phyloP scores from a whole-genome alignment of 75 land plant species.

The Chamaecyparis obtusa region DNA sequence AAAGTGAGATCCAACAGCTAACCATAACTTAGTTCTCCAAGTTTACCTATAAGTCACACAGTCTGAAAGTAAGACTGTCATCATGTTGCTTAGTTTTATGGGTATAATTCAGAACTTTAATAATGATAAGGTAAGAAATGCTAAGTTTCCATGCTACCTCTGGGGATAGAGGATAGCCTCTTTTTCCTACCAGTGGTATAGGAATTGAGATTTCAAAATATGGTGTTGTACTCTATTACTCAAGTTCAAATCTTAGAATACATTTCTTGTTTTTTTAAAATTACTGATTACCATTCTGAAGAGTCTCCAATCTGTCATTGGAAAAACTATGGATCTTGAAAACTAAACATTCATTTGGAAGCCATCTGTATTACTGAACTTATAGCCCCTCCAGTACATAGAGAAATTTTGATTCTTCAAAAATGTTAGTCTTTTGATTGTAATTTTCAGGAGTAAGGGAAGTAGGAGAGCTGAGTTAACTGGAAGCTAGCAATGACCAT shows the following conservation, averaged over 20 bases:
- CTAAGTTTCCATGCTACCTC: neutral
- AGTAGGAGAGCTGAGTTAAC: neutral
- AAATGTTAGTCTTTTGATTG: neutral
- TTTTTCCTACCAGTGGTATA: neutral
- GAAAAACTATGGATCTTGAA: neutral
- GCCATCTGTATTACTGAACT: neutral
- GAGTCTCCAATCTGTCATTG: neutral
- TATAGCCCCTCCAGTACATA: too few species aligned
- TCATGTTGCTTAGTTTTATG: neutral
- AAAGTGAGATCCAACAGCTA: neutral
- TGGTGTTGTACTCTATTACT: neutral
- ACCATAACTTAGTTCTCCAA: neutral
- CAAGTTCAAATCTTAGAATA: too few species aligned
- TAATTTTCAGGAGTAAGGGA: neutral
- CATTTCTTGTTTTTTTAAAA: neutral
- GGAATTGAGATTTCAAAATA: neutral
- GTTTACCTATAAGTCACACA: neutral
- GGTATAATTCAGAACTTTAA: neutral
- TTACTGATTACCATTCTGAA: neutral
- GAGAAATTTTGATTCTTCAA: neutral
- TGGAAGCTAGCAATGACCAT: neutral
- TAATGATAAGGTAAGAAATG: neutral
- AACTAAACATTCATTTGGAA: neutral
- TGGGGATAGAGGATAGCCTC: neutral
- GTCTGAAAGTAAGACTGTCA: neutral